These are phyloP conservation scores for Tympanopsis confertula DNA, from an alignment of 2,329 filamentous ascomycete genomes.

Conservation along the genomic window DNA sequence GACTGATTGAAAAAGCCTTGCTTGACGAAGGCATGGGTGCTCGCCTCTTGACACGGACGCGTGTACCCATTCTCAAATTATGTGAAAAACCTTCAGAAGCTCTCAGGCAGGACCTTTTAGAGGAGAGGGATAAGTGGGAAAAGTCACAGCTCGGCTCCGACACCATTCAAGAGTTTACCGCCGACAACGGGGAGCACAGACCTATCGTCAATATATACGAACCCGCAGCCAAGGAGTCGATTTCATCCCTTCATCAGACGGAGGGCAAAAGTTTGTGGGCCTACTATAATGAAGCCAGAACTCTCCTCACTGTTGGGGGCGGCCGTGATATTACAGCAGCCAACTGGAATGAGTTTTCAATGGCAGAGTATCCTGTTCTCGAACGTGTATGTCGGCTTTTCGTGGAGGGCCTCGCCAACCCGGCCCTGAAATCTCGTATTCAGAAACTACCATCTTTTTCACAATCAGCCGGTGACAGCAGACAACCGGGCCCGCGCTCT, in stretches of 20 bases:
- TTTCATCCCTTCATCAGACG: slow-evolving; percentile 25
- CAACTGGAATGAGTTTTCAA: slow-evolving; percentile 27
- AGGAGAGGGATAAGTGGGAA: slow-evolving; percentile 65
- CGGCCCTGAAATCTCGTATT: slow-evolving; percentile 30
- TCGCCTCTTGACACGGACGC: slow-evolving; percentile 63
- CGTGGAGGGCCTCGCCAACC: slow-evolving; percentile 37
- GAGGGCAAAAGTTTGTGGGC: slow-evolving; percentile 25
- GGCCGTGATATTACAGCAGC: slow-evolving; percentile 37
- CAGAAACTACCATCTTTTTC: slow-evolving; percentile 32
- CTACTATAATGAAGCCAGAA: slow-evolving; percentile 37
- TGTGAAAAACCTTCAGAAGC: slow-evolving; percentile 58
- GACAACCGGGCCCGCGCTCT: slow-evolving; percentile 27
- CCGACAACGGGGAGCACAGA: slow-evolving; percentile 1
- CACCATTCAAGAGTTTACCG: too few species aligned
- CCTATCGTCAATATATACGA: slow-evolving; percentile 1
- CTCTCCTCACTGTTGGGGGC: slow-evolving; percentile 32
- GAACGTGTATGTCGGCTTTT: slow-evolving; percentile 41
- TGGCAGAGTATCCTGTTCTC: slow-evolving; percentile 33
- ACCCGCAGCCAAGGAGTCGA: background rate
- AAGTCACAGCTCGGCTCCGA: slow-evolving; percentile 8
- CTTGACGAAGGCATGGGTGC: slow-evolving; percentile 64
- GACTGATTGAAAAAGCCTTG: slow-evolving; percentile 64
- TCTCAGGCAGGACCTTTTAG: slow-evolving; percentile 47
- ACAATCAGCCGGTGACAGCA: slow-evolving; percentile 14
- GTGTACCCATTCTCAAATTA: slow-evolving; percentile 80